Evolutionary conservation across 768 basidiomycete species (phyloP), one percentile per base, ranked within the genome.

Genomic region (Fibroporia radiculosa): DNA sequence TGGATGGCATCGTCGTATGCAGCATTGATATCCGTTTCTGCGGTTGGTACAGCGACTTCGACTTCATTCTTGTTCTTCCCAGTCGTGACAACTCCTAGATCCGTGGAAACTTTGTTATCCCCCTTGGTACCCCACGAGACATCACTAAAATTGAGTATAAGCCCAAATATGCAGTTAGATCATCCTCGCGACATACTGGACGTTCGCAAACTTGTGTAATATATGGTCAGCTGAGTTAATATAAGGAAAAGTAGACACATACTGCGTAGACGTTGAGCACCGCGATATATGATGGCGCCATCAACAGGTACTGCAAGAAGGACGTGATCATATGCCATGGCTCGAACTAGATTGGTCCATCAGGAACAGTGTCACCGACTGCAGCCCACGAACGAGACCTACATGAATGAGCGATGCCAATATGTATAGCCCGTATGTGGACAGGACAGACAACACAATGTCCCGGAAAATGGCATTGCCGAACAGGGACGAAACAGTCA

Each of bases 271-370:
- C 91, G 60, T 95, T 95, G 43, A 98, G 73, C 11, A 98, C 88
- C 44, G 84, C 78, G 59, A 95, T 95, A 56, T 93, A 97, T 0
- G 91, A 91, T 2, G 95, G 95, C 0, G 92, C 88, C 72, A 97
- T 80, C 49, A 96, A 74, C 19, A 87, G 62, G 58, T 93, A 95
- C 61, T 93, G 95, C n/a, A 93, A 22, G 66, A 98, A 93, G 4
- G 86, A 90, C 0, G 96, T 97, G 56, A 99, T 72, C 91, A 99
- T 88, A 62, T 99, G 96, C 91, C 93, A 96, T 2, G 95, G 95
- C 54, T 98, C 93, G 54, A 96, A 82, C 82, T 95, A 58, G 37
- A 57, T 28, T n/a, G n/a, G n/a, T n/a, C n/a, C n/a, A 36, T 25
- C 29, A 20, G 5, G 25, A 11, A 16, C n/a, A n/a, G n/a, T n/a